Base-by-base conservation (phyloP, 768 basidiomycete species). In the Mycena chlorophos region DNA sequence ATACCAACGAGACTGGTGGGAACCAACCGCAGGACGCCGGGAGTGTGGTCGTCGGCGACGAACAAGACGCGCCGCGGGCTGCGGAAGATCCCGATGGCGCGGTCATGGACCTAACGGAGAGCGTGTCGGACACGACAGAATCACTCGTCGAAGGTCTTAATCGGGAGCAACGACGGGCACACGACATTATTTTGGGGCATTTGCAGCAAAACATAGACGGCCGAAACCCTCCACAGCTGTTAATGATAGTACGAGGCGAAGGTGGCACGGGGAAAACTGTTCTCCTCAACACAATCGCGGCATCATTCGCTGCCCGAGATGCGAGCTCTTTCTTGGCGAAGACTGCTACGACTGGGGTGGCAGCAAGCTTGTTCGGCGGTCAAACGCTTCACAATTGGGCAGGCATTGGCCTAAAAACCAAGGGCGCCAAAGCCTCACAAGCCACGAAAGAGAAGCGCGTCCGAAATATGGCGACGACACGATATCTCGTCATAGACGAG, bases 221-320 rank as follows among this genome's bases (percentile, higher is more conserved):
- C 16, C 12, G 54, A 14, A 25, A 55, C 1, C 64, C 57, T 14
- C 26, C 38, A 6, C 75, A 71, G 42, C 62, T 81, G 1, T 55
- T 66, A 0, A 77, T 79, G 76, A 25, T 72, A 0, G 54, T 79
- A 0, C 58, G 66, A 1, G 79, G 79, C 1, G 67, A 74, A 52
- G 78, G 77, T 0, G 78, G 78, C 0, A 75, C 73, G 0, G 77
- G 80, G 0, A 81, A 81, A 55, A 75, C 76, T 0, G 65, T 58
- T 4, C 48, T 77, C 0, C 78, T 80, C 17, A 56, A 73, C 25
- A 68, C 69, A 0, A 66, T 80, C 0, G 72, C 73, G 0, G 58
- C 73, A 2, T 55, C 65, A 1, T 80, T 80, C 40, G 39, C 19
- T 1, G 13, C 16, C 2, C 46, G 40, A 13, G 58, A 59, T 0